These are phyloP conservation scores for Gaeumannomyces sp. DNA, from an alignment of 2,329 filamentous ascomycete species.

Conservation along the genomic window DNA sequence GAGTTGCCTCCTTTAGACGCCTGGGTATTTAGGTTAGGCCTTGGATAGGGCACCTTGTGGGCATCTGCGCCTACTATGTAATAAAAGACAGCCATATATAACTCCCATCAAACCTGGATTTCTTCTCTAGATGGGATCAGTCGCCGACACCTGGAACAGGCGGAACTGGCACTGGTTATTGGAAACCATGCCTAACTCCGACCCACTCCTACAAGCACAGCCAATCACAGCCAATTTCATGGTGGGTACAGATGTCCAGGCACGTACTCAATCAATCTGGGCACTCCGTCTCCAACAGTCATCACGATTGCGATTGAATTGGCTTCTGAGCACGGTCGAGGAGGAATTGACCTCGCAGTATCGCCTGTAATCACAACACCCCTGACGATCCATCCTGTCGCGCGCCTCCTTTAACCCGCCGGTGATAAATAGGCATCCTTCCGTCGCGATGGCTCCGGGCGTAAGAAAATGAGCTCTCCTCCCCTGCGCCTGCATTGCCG, in stretches of 20 bases:
- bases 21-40: not conserved
- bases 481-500: not conserved
- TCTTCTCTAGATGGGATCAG: too few species aligned
- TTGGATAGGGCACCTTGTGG: not conserved
- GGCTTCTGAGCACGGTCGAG: not conserved
- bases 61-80: not conserved
- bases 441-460: not conserved
- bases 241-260: too few species aligned
- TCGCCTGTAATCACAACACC: not conserved
- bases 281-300: not conserved
- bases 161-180: too few species aligned
- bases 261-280: too few species aligned
- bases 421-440: not conserved
- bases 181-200: too few species aligned
- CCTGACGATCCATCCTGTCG: not conserved
- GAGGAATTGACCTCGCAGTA: not conserved
- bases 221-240: too few species aligned
- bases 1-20: not conserved
- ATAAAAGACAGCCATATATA: too few species aligned
- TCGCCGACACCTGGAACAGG: too few species aligned
- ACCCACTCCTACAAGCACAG: too few species aligned
- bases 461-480: not conserved
- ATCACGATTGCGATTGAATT: not conserved
- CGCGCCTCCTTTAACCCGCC: too few species aligned
- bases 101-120: too few species aligned